Conservation (phyloP, 2,329 filamentous ascomycete species). For the Teratosphaeria epicoccoides region DNA sequence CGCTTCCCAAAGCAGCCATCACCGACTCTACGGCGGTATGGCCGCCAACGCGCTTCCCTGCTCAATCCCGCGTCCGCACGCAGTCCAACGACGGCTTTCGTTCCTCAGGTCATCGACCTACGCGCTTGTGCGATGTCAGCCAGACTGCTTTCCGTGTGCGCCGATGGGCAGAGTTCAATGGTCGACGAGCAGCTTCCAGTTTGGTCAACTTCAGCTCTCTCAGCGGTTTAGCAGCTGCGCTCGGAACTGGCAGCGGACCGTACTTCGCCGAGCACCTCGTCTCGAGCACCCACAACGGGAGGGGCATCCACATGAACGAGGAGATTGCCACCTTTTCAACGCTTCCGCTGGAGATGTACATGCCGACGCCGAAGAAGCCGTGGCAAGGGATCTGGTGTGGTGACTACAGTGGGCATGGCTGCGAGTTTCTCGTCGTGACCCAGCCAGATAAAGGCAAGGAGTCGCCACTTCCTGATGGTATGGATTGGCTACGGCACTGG, state of each 20-base stretch:
- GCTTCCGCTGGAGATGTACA: conserved; percentile 64
- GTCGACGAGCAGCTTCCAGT: conserved; percentile 20
- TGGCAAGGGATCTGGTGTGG: conserved; percentile 89
- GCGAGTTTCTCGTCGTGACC: conserved; percentile 73
- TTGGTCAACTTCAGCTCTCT: conserved; percentile 18
- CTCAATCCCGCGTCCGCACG: conserved; percentile 44
- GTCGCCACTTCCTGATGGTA: conserved; percentile 29
- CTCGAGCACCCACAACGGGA: conserved; percentile 21
- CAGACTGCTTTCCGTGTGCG: conserved; percentile 63
- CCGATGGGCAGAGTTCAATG: conserved; percentile 60
- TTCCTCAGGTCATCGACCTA: conserved; percentile 40
- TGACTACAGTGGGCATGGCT: conserved; percentile 79
- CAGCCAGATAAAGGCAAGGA: conserved; percentile 50
- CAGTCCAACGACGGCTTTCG: conserved; percentile 35
- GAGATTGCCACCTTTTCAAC: conserved; percentile 57
- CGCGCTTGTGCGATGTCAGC: conserved; percentile 49
- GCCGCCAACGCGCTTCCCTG: conserved; percentile 64
- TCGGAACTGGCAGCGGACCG: conserved; percentile 21
- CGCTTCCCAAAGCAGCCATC: conserved; percentile 34
- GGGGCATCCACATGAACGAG: conserved; percentile 41
- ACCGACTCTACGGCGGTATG: conserved; percentile 44
- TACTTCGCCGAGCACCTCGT: conserved; percentile 14
- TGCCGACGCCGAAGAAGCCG: conserved; percentile 66
- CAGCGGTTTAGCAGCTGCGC: conserved; percentile 11
- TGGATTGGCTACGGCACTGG: conserved; percentile 23